Percentiles rank a stretch among this genome's conserved stretches.
Evolutionary conservation across 345 rosid genomes (phyloP).

Genomic region (Murraya koenigii): DNA sequence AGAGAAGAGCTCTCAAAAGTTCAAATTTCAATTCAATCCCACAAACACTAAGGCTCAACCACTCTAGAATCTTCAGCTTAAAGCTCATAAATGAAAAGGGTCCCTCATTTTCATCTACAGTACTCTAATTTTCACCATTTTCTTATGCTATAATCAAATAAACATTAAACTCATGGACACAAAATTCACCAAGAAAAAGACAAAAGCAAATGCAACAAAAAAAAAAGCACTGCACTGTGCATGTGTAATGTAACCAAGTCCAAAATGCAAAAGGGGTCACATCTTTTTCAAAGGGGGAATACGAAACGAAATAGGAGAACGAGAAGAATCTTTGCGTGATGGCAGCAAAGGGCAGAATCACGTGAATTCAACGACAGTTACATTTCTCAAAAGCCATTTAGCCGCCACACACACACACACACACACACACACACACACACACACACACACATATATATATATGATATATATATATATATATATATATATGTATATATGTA

Average conservation of each 20-base stretch:
- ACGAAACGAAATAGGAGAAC: background rate
- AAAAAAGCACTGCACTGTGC: background rate
- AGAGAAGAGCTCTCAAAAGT: slow-evolving; percentile 9
- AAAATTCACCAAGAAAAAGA: slow-evolving; percentile 16
- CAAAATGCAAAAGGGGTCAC: background rate
- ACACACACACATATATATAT: no score
- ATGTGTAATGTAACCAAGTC: no score
- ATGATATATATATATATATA: no score
- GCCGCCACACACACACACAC: no score
- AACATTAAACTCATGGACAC: background rate
- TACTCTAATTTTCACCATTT: background rate
- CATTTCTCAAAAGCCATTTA: slow-evolving; percentile 15
- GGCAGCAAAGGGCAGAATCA: slow-evolving; percentile 33
- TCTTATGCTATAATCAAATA: slow-evolving; percentile 21
- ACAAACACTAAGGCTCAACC: slow-evolving; percentile 26
- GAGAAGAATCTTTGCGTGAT: slow-evolving; percentile 23
- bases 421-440: no score
- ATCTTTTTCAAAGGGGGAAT: slow-evolving; percentile 2
- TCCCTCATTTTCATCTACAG: slow-evolving; percentile 29
- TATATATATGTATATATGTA: no score
- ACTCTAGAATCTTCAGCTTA: slow-evolving; percentile 13
- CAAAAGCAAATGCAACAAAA: background rate
- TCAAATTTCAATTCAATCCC: slow-evolving; percentile 11
- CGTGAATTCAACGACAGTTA: slow-evolving; percentile 39
- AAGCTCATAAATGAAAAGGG: slow-evolving; percentile 39